These are phyloP conservation scores for Mortierella sp. DNA, from an alignment of 371 early-diverging fungal species.

Conservation along the genomic window DNA sequence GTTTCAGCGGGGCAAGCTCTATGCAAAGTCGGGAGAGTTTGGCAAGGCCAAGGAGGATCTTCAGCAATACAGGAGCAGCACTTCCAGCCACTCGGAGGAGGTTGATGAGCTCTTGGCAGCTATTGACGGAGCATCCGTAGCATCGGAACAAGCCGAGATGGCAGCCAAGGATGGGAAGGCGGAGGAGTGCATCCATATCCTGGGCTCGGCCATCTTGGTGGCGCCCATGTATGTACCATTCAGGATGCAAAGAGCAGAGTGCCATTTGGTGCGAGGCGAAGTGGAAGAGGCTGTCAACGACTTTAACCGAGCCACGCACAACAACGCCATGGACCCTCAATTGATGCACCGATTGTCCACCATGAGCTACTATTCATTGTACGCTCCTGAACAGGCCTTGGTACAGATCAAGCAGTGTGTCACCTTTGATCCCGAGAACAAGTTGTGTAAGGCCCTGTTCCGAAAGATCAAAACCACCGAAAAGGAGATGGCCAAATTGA, in stretches of 20 bases:
- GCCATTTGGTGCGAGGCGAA: conserved; percentile 77
- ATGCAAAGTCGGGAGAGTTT: conserved; percentile 77
- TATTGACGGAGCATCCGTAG: conserved; percentile 58
- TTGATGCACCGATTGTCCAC: conserved; percentile 73
- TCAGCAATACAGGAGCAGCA: conserved; percentile 45
- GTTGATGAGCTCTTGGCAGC: conserved; percentile 55
- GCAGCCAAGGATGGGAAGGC: conserved; percentile 58
- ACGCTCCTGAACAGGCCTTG: conserved; percentile 77
- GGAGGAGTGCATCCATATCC: conserved; percentile 70
- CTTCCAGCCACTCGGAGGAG: conserved; percentile 9
- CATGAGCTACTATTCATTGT: conserved; percentile 78
- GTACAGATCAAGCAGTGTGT: conserved; percentile 84
- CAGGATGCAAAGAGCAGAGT: conserved; percentile 77
- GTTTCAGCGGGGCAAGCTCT: conserved; percentile 82
- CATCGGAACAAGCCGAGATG: conserved; percentile 55
- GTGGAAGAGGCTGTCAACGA: conserved; percentile 88
- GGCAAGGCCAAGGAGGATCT: conserved; percentile 68
- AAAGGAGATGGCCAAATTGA: conserved; percentile 73
- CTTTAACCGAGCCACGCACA: conserved; percentile 75
- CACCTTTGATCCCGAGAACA: conserved; percentile 91
- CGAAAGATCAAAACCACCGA: conserved; percentile 80
- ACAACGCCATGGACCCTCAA: conserved; percentile 73
- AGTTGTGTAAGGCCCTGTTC: conserved; percentile 82
- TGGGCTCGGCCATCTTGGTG: conserved; percentile 64
- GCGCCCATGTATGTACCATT: conserved; percentile 69